Evolutionary conservation across 2,329 filamentous ascomycete species (phyloP), one percentile per base, ranked within the genome.

Genomic region (Fusarium acutatum): DNA sequence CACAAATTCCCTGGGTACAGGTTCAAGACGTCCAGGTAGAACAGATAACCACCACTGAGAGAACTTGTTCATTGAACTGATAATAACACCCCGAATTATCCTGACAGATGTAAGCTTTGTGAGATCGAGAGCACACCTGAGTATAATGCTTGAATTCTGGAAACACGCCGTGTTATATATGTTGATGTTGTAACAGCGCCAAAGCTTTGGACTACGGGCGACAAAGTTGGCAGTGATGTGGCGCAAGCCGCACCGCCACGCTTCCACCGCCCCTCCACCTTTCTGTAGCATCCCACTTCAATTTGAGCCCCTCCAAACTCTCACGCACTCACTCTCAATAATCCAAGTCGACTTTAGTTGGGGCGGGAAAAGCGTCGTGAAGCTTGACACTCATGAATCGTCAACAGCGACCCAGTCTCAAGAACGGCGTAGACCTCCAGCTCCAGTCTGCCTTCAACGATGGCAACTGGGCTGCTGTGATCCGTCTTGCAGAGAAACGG

Each of bases 371-470:
- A 61, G 56, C 35, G 53, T 43, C 49, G 43, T 38, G 26, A 67
- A 72, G 38, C 47, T 52, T 59, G 66, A 52, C 37, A 64, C 73
- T 67, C 74, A 83, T 83, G 82, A 79, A 79, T 74, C 80, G 78
- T 64, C 75, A 79, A 74, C 76, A 79, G 69, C 72, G 78, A 66
- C 82, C 82, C 63, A 77, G 71, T 44, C 84, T 89, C 50, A 87
- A 84, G 73, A 85, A 83, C 76, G 86, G 83, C 68, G 85, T 88
- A 58, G 87, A 88, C 72, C 81, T 87, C 57, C 86, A 88, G 81
- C 83, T 91, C 15, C 86, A 89, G 80, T 83, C 84, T 20, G 87
- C 87, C 59, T 91, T 88, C 64, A 82, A 83, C 44, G 87, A 88
- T 60, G 83, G 85, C 58, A 88, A 88, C 79, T 91, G 88, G 88